phyloP scores from a whole-genome alignment of 1,284 basidiomycete species.

The Puccinia triticina region DNA sequence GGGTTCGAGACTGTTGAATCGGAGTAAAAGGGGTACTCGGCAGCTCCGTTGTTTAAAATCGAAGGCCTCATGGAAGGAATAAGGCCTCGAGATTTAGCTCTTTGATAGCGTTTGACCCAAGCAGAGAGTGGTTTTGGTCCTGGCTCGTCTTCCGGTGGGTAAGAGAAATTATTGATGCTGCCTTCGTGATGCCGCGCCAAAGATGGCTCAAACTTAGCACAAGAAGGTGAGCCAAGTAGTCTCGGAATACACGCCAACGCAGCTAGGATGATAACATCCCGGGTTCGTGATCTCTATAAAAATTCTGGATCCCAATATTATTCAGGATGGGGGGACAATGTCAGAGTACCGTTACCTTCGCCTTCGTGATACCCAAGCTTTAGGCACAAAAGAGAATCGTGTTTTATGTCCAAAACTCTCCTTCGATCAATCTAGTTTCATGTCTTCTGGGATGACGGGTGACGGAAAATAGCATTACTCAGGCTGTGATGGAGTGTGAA shows the following conservation, averaged over 20 bases:
- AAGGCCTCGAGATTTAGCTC: constrained; percentile 69
- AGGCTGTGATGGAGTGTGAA: no score
- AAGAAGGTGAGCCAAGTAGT: constrained; percentile 2
- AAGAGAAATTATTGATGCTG: constrained; percentile 8
- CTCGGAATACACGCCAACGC: constrained; percentile 13
- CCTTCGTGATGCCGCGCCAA: neutral
- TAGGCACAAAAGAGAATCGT: neutral
- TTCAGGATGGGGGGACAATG: neutral
- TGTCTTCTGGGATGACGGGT: neutral
- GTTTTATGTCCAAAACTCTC: neutral
- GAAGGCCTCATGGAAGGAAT: constrained; percentile 71
- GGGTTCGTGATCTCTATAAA: neutral
- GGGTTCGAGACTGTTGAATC: constrained; percentile 4
- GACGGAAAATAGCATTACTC: no score
- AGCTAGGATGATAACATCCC: constrained; percentile 10
- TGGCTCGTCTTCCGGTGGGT: constrained; percentile 38
- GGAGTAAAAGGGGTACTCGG: constrained; percentile 34
- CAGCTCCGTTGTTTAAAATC: constrained; percentile 54
- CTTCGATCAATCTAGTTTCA: neutral
- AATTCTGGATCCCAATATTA: neutral
- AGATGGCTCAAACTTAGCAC: neutral
- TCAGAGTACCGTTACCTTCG: neutral
- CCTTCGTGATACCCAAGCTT: neutral
- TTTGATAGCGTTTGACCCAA: constrained; percentile 72
- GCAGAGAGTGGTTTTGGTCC: constrained; percentile 64